A percentile compares a stretch with the other conserved stretches of the same genome.
These are phyloP conservation scores for Dothideomycetes sp. DNA, from an alignment of 2,329 filamentous ascomycete genomes.

Conservation along the genomic window DNA sequence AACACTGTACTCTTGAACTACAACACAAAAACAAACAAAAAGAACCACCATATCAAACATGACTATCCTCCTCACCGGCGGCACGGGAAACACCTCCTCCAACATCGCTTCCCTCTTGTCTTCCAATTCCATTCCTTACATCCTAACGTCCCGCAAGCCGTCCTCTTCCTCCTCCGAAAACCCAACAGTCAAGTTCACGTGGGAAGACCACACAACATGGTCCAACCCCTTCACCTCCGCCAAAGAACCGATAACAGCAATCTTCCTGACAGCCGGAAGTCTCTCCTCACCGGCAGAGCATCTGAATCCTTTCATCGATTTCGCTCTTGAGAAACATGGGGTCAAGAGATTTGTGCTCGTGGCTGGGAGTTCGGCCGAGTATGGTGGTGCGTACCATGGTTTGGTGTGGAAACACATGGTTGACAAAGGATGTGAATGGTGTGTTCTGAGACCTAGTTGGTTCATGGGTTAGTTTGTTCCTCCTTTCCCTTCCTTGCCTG, in stretches of 20 bases:
- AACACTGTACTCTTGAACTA: no score
- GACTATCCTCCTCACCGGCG: constrained; percentile 7
- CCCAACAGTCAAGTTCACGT: neutral
- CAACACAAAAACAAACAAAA: neutral
- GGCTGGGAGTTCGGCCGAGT: neutral
- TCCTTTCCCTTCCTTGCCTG: no score
- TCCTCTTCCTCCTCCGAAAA: neutral
- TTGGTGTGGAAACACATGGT: neutral
- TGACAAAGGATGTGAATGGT: neutral
- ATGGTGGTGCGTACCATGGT: neutral
- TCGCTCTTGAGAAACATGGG: neutral
- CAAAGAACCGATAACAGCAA: neutral
- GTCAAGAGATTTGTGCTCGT: constrained; percentile 1
- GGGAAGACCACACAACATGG: neutral
- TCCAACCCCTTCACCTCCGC: neutral
- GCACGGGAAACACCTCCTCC: constrained; percentile 1
- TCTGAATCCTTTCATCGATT: neutral
- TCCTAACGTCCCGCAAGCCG: neutral
- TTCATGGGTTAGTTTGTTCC: neutral
- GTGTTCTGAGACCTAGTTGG: neutral
- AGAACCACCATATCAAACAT: neutral
- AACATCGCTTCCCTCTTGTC: neutral
- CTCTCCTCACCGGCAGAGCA: neutral
- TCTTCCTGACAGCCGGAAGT: neutral
- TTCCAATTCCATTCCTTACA: neutral